Evolutionary conservation across 352 stramenopile species (phyloP), one percentile per base, ranked within the genome.

Genomic region (Ochromonadaceae sp.): DNA sequence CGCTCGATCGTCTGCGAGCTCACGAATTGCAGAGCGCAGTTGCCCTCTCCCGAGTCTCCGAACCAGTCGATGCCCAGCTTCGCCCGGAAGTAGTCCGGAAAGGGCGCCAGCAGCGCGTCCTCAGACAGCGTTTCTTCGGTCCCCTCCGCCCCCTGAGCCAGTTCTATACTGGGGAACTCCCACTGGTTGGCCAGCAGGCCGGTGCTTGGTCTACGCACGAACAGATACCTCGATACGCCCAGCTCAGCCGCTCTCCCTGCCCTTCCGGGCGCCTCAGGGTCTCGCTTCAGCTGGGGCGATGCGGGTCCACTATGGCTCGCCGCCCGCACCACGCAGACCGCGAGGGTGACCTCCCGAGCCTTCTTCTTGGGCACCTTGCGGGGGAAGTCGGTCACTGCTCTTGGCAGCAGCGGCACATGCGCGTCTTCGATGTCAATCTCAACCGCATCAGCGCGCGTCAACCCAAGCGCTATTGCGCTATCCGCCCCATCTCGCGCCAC

Each of bases 91-190:
- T 56, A n/a, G n/a, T 42, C 48, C 48, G 20, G 48, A 40, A 56
- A 20, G 20, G 20, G 34, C 48, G 17, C 48, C 20, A 47, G 20
- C 20, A 43, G 48, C 34, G 34, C 47, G n/a, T 43, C 48, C 34
- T 56, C n/a, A n/a, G n/a, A n/a, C n/a, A n/a, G n/a, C n/a, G n/a
- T n/a, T n/a, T n/a, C n/a, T n/a, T n/a, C n/a, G n/a, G n/a, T n/a
- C n/a, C n/a, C n/a, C n/a, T n/a, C n/a, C n/a, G n/a, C n/a, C n/a
- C n/a, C n/a, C n/a, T n/a, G n/a, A n/a, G n/a, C 30, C 81, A 75
- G 75, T 74, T 88, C 86, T 41, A 71, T 77, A 66, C 85, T 72
- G 22, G 87, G 72, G 65, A 91, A 91, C 65, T 91, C 81, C 83
- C 82, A 90, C 59, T 91, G 83, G 12, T 82, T 81, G 42, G 82